Base-by-base conservation (phyloP, 2,329 filamentous ascomycete species). In the Trichoderma koningiopsis region DNA sequence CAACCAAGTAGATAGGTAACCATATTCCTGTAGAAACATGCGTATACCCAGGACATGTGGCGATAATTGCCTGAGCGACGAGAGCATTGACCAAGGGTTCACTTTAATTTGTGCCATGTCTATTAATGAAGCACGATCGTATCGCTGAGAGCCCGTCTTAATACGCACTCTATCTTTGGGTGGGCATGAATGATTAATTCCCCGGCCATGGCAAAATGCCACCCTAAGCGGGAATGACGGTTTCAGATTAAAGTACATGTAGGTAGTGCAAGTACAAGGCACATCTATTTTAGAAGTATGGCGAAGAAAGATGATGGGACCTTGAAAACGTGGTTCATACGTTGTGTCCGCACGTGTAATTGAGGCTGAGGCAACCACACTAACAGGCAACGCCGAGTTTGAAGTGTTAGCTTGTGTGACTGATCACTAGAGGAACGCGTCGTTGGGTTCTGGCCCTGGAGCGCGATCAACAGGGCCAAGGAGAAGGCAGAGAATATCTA, bases 81-180 rank as follows among this genome's bases (percentile, higher is more conserved):
- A 19, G 56, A n/a, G 22, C 65, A 60, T 61, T 37, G 47, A 33
- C 56, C 65, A 60, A 47, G 33, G 57, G 65, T 61, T 68, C 56
- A 29, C n/a, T n/a, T 57, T 49, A 37, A 43, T 22, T 63, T 52
- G n/a, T 62, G n/a, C 16, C 52, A 24, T 55, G 24, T 31, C 22
- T 31, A 19, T 13, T 19, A 55, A 55, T 55, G 13, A 8, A 47
- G 58, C 37, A 19, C 58, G 29, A 47, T 60, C 58, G 24, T 61
- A 29, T 53, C 31, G 11, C 27, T 33, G 35, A 33, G 31, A 37
- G 49, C 60, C 22, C 47, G 31, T 63, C 16, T 29, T 24, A 27
- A 53, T 37, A 27, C 49, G 47, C 47, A 64, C 31, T 64, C 22
- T 64, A 55, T n/a, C 52, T 35, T n/a, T 40, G n/a, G 22, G 33